phyloP scores from a whole-genome alignment of 169 alveolate genomes.

The Babesia ovata region DNA sequence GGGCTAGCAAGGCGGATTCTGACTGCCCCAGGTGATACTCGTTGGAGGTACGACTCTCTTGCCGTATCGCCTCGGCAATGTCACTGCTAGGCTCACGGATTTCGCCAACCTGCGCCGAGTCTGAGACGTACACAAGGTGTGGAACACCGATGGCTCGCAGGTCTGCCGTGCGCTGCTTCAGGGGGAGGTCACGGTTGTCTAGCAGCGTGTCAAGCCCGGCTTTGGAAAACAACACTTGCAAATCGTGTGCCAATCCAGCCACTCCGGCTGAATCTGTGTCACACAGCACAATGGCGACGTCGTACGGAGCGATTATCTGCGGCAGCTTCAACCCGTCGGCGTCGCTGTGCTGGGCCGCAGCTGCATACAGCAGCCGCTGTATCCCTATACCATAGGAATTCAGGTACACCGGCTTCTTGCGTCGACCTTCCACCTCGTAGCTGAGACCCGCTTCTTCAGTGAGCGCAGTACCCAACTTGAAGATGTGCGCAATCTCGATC shows the following conservation, averaged over 20 bases:
- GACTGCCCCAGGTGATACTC: conserved; percentile 49
- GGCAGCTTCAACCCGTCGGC: conserved; percentile 59
- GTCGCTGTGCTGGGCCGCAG: conserved; percentile 45
- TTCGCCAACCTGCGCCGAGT: background rate
- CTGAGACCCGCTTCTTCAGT: conserved; percentile 24
- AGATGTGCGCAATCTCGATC: conserved; percentile 65
- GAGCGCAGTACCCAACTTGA: conserved; percentile 44
- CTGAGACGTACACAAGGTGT: conserved; percentile 32
- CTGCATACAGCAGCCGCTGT: conserved; percentile 48
- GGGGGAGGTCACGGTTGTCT: conserved; percentile 45
- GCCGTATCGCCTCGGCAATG: conserved; percentile 9
- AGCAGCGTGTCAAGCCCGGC: conserved; percentile 49
- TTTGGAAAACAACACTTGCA: conserved; percentile 6
- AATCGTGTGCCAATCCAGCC: background rate
- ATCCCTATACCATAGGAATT: conserved; percentile 70
- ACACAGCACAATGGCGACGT: conserved; percentile 42
- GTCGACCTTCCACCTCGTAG: conserved; percentile 40
- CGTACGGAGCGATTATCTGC: conserved; percentile 58
- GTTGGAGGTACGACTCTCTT: conserved; percentile 31
- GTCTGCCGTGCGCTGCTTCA: conserved; percentile 43
- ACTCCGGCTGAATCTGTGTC: conserved; percentile 1
- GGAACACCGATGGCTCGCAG: conserved; percentile 56
- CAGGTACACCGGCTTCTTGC: conserved; percentile 37
- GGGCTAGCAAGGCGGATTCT: conserved; percentile 1
- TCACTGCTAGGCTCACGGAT: background rate